These are phyloP conservation scores for Penicillium coprophilum DNA, from an alignment of 495 filamentous ascomycete genomes.

Conservation along the genomic window DNA sequence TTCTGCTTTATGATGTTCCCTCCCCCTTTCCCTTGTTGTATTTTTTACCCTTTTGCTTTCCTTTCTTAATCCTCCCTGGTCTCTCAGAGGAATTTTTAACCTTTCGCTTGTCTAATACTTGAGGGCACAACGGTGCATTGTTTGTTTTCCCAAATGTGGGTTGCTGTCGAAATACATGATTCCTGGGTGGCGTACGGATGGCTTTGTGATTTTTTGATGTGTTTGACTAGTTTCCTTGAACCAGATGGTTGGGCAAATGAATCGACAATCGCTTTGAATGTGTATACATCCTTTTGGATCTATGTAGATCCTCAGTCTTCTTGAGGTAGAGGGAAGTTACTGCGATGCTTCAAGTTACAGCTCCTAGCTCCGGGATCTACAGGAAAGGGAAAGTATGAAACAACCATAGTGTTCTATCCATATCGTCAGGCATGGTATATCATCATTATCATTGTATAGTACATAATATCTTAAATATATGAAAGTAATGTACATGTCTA, in stretches of 20 bases:
- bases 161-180: conserved; percentile 33
- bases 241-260: conserved; percentile 23
- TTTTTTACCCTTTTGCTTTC: conserved; percentile 14
- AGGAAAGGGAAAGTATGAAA: background rate
- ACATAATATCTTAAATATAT: background rate
- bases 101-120: conserved; percentile 37
- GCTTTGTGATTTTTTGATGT: conserved; percentile 23
- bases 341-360: background rate
- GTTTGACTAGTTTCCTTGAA: conserved; percentile 26
- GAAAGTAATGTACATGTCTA: background rate
- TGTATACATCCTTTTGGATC: background rate
- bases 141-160: conserved; percentile 18
- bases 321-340: background rate
- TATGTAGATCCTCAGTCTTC: background rate
- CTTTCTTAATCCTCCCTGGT: conserved; percentile 19
- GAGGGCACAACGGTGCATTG: conserved; percentile 27
- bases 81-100: conserved; percentile 19
- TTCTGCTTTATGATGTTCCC: conserved; percentile 30
- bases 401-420: too few relatives aligned
- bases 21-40: conserved; percentile 20
- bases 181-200: conserved; percentile 31
- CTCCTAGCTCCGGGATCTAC: background rate
- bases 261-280: conserved; percentile 15
- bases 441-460: background rate
- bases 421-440: background rate